Evolutionary conservation across 352 stramenopile species (phyloP), one percentile per base, ranked within the genome.

Genomic region (Thraustochytrium striatum): DNA sequence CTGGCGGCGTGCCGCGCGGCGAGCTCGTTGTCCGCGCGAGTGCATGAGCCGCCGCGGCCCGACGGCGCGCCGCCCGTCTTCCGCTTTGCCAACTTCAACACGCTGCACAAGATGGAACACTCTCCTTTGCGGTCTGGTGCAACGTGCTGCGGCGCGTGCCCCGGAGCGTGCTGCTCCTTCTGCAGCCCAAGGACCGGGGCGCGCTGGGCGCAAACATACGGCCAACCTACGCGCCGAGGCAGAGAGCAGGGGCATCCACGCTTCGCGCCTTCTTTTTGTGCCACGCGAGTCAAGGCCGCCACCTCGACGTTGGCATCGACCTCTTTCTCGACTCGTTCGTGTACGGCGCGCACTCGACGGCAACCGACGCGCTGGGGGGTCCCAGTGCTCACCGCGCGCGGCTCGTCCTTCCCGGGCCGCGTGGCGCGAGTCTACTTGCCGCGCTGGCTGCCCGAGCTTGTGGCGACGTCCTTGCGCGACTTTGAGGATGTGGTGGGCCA

Each of bases 271-370:
- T 1, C 39, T 92, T 44, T 96, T 95, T 83, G 86, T 88, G 1
- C 65, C 70, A n/a, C 84, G 86, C 87, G 0, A 38, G 84, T n/a
- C 93, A 95, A 61, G 69, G 73, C 2, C 39, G 73, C 5, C 94
- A 98, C 82, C 82, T 98, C 3, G 83, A 84, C 13, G 81, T 81
- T 3, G 47, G 87, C 13, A 91, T 89, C 0, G 93, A 98, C 82
- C 28, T 98, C 2, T 98, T 97, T 62, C 82, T 98, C n/a, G 94
- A 98, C 81, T 96, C 93, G 16, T 89, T 97, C 53, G 83, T 94
- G 7, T 98, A 98, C 85, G 96, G 93, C 52, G 94, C 94, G n/a
- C 95, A 98, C 81, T 97, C 93, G 13, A 96, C 95, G 1, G 94
- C 92, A 19, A 86, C 88, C 21, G 94, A 98, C 72, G 89, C 89